These are phyloP conservation scores for Fusarium musae DNA, from an alignment of 2,329 filamentous ascomycete genomes.

Conservation along the genomic window DNA sequence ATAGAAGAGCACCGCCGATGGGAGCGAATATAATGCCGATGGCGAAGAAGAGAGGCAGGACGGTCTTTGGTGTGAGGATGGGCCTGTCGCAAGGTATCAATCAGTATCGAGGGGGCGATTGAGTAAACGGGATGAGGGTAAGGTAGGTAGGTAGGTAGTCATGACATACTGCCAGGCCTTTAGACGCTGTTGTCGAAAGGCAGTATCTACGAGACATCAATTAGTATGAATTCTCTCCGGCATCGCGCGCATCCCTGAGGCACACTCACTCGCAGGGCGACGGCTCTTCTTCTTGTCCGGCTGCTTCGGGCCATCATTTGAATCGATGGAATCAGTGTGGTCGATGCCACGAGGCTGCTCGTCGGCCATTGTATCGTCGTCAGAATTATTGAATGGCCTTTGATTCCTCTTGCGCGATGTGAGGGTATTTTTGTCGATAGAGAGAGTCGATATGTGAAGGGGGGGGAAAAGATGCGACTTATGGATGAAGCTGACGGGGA, in stretches of 20 bases:
- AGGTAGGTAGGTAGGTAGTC: constrained; percentile 45
- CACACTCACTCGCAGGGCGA: constrained; percentile 81
- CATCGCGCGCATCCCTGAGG: constrained; percentile 18
- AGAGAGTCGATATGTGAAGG: constrained; percentile 6
- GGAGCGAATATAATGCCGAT: constrained; percentile 94
- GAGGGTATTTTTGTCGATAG: constrained; percentile 24
- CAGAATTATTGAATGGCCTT: constrained; percentile 15
- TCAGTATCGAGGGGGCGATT: constrained; percentile 49
- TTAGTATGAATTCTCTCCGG: constrained; percentile 29
- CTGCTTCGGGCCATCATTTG: constrained; percentile 63
- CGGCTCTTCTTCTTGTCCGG: constrained; percentile 89
- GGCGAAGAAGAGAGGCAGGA: constrained; percentile 88
- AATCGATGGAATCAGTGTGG: constrained; percentile 64
- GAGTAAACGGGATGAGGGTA: constrained; percentile 5
- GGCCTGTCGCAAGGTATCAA: constrained; percentile 69
- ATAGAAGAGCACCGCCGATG: constrained; percentile 87
- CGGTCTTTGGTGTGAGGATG: constrained; percentile 94
- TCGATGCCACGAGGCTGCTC: constrained; percentile 54
- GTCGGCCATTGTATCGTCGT: constrained; percentile 59
- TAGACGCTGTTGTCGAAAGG: constrained; percentile 94
- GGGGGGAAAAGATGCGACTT: constrained; percentile 26
- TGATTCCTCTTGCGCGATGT: constrained; percentile 9
- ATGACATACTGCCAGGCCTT: constrained; percentile 94
- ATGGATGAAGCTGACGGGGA: constrained; percentile 29
- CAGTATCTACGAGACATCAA: constrained; percentile 74